Conservation (phyloP, 257 asterid species). For the Ehretia macrophylla region DNA sequence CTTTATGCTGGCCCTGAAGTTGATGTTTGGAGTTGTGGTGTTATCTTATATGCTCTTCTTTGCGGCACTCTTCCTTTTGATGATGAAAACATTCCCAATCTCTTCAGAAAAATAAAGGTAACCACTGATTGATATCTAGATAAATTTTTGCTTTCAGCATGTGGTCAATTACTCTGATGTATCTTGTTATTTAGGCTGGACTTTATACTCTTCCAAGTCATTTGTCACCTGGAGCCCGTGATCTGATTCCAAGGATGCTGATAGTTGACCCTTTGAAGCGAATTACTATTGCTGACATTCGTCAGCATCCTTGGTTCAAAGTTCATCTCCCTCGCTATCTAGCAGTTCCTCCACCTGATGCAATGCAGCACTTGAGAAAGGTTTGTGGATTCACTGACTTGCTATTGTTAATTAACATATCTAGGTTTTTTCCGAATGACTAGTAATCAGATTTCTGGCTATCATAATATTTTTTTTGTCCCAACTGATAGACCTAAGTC, state of each 20-base stretch:
- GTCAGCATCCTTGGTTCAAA: conserved; percentile 88
- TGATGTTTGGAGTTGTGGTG: conserved; percentile 98
- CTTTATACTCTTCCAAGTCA: conserved; percentile 92
- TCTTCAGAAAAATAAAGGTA: conserved; percentile 95
- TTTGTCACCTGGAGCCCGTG: conserved; percentile 80
- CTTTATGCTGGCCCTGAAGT: conserved; percentile 96
- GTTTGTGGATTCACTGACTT: conserved; percentile 19
- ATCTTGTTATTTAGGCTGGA: conserved; percentile 52
- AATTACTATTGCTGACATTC: conserved; percentile 65
- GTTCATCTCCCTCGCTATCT: conserved; percentile 80
- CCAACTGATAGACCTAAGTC: no score
- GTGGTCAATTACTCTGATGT: conserved; percentile 7
- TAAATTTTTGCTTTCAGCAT: conserved; percentile 3
- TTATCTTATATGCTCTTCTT: conserved; percentile 89
- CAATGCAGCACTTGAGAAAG: conserved; percentile 65
- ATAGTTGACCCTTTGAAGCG: conserved; percentile 93
- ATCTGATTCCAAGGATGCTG: conserved; percentile 83
- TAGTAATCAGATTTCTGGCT: no score
- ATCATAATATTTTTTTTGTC: no score
- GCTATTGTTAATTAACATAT: conserved; percentile 6
- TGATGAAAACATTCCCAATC: conserved; percentile 93
- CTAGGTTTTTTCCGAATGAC: neutral
- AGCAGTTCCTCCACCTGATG: conserved; percentile 82
- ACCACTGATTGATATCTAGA: conserved; percentile 15
- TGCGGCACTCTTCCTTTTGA: conserved; percentile 97